Conservation (phyloP, 805 yeast species). For the Ogataea neopini region DNA sequence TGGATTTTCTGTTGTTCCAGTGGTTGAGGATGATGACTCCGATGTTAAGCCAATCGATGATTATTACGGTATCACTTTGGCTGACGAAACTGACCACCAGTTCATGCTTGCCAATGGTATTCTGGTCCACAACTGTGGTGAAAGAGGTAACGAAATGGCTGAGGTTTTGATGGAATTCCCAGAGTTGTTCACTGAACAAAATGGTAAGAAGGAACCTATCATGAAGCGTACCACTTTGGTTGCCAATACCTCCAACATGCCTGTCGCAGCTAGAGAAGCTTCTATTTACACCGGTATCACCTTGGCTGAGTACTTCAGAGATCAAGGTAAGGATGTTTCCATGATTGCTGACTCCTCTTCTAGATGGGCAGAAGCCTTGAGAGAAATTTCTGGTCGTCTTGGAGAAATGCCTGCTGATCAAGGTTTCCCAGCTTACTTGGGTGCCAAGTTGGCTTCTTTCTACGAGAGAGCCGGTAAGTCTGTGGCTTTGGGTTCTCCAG, state of each 20-base stretch:
- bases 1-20: slow-evolving; percentile 34
- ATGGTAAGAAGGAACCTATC: slow-evolving; percentile 95
- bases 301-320: slow-evolving; percentile 98
- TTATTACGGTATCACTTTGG: slow-evolving; percentile 46
- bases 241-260: slow-evolving; percentile 99
- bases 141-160: slow-evolving; percentile 99
- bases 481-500: slow-evolving; percentile 92
- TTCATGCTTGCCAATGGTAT: slow-evolving; percentile 42
- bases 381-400: slow-evolving; percentile 99
- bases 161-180: slow-evolving; percentile 99
- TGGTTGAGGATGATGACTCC: slow-evolving; percentile 30
- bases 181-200: slow-evolving; percentile 85
- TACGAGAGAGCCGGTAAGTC: slow-evolving; percentile 99
- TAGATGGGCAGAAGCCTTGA: slow-evolving; percentile 99
- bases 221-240: slow-evolving; percentile 99
- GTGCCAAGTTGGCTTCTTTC: slow-evolving; percentile 98
- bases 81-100: slow-evolving; percentile 42
- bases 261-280: slow-evolving; percentile 99
- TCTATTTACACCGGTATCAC: slow-evolving; percentile 99
- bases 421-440: slow-evolving; percentile 99
- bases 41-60: slow-evolving; percentile 9
- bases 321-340: slow-evolving; percentile 97
- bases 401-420: slow-evolving; percentile 99
- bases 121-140: slow-evolving; percentile 53
- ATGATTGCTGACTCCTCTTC: slow-evolving; percentile 99